These are phyloP conservation scores for Trametes maxima DNA, from an alignment of 768 basidiomycete species.

Conservation along the genomic window DNA sequence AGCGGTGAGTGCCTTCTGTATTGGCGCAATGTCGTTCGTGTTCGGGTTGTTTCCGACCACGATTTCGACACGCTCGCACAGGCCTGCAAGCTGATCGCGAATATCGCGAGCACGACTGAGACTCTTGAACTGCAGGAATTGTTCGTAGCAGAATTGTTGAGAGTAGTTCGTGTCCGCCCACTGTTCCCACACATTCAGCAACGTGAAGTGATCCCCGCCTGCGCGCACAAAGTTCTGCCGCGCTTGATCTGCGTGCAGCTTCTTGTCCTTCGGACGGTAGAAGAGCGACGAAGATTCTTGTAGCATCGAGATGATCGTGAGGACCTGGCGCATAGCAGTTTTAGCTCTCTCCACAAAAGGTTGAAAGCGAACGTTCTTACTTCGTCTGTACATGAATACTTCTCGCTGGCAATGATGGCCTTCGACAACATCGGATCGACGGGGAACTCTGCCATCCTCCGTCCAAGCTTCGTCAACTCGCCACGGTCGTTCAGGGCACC, in stretches of 20 bases:
- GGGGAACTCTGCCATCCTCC: constrained; percentile 98
- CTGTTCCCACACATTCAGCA: constrained; percentile 98
- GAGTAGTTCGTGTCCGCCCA: constrained; percentile 99
- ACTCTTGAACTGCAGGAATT: constrained; percentile 94
- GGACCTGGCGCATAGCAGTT: constrained; percentile 51
- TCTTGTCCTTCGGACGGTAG: constrained; percentile 98
- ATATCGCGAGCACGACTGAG: constrained; percentile 94
- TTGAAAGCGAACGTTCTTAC: constrained; percentile 45
- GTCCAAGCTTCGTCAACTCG: constrained; percentile 94
- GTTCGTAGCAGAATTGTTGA: constrained; percentile 95
- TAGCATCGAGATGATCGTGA: constrained; percentile 97
- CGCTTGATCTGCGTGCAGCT: constrained; percentile 95
- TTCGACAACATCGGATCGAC: constrained; percentile 98
- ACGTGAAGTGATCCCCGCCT: constrained; percentile 97
- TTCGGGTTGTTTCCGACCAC: constrained; percentile 87
- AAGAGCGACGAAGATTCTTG: constrained; percentile 94
- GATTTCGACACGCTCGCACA: constrained; percentile 97
- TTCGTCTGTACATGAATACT: constrained; percentile 94
- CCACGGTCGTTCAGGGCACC: constrained; percentile 96
- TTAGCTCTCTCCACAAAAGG: neutral
- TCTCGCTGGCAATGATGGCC: constrained; percentile 93
- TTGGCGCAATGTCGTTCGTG: constrained; percentile 86
- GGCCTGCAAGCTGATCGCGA: constrained; percentile 89
- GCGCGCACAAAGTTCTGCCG: constrained; percentile 94
- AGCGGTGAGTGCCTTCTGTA: constrained; percentile 94